These are phyloP conservation scores for Solanum phureja DNA, from an alignment of 257 asterid genomes.

Conservation along the genomic window DNA sequence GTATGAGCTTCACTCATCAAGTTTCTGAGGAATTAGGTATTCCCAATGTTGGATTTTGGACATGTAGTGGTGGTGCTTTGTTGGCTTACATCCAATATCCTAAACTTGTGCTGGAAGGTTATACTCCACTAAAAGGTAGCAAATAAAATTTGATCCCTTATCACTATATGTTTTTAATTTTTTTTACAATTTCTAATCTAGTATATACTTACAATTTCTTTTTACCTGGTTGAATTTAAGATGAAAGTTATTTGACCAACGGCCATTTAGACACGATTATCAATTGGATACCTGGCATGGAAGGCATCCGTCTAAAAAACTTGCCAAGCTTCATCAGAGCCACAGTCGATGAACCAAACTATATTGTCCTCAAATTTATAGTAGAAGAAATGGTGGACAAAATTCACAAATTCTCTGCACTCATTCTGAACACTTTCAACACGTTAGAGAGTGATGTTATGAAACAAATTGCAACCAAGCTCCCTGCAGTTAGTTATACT, in stretches of 20 bases:
- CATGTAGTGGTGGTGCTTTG: conserved; percentile 9
- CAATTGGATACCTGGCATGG: conserved; percentile 25
- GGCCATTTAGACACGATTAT: conserved; percentile 13
- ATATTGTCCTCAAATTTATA: not conserved
- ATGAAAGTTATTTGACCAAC: conserved; percentile 9
- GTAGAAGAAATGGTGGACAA: conserved; percentile 7
- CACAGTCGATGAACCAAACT: conserved; percentile 11
- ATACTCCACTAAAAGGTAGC: conserved; percentile 13
- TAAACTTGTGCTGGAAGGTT: conserved; percentile 5
- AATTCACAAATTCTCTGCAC: conserved; percentile 7
- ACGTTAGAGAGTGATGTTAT: conserved; percentile 8
- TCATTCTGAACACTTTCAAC: conserved; percentile 13
- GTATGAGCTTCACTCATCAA: conserved; percentile 9
- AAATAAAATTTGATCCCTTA: no score
- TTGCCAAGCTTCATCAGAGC: conserved; percentile 17
- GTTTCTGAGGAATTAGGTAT: conserved; percentile 4
- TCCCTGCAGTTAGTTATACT: conserved; percentile 3
- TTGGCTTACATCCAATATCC: conserved; percentile 2
- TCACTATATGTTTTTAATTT: no score
- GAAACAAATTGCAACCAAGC: not conserved
- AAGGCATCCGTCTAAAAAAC: conserved; percentile 11
- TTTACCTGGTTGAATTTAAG: not conserved
- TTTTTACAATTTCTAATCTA: not conserved
- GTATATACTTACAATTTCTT: not conserved
- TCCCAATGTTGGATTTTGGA: conserved; percentile 11